Evolutionary conservation across 2,329 filamentous ascomycete genomes (phyloP), one percentile per base, ranked within the genome.

Genomic region (Dactylellina leptospora): DNA sequence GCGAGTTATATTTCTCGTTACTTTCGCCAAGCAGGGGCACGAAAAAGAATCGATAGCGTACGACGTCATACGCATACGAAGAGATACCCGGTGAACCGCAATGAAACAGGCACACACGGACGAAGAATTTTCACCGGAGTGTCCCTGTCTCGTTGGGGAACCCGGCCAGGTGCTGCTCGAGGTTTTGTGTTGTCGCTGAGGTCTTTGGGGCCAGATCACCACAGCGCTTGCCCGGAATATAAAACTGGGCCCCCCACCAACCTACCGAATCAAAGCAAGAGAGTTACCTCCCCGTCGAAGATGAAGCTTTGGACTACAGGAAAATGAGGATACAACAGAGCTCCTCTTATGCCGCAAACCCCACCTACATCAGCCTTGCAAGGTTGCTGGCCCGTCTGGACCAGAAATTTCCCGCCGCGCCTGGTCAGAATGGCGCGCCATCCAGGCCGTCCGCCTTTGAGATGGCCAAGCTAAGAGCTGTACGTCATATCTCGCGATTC

Each of bases 401-500:
- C 28, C 59, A 58, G 59, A 72, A 72, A 64, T 64, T 54, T 48
- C 68, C 68, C 36, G 53, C 53, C 30, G 59, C 56, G 40, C 33
- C 50, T 13, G 22, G 33, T 18, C 23, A 50, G 20, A 27, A 51
- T 61, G 51, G 51, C 36, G 55, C 56, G 30, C 50, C 44, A 3
- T 58, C 68, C 10, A 63, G 68, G 38, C 68, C 68, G 18, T 72
- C 68, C n/a, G 59, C 59, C 53, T 72, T 72, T 60, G 68, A 72
- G 38, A 58, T 72, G 50, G 68, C 68, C 51, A 58, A 63, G 48
- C 36, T 72, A 10, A 72, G 64, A 72, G 53, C 59, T 30, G 68
- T 72, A 72, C 59, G 68, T 72, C 68, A 64, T 72, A 18, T 40
- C 54, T 40, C 51, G 33, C 10, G 20, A 2, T 47, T 11, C 13